These are phyloP conservation scores for Oryza punctata DNA, from an alignment of 176 grass and related monocot genomes.

Conservation along the genomic window DNA sequence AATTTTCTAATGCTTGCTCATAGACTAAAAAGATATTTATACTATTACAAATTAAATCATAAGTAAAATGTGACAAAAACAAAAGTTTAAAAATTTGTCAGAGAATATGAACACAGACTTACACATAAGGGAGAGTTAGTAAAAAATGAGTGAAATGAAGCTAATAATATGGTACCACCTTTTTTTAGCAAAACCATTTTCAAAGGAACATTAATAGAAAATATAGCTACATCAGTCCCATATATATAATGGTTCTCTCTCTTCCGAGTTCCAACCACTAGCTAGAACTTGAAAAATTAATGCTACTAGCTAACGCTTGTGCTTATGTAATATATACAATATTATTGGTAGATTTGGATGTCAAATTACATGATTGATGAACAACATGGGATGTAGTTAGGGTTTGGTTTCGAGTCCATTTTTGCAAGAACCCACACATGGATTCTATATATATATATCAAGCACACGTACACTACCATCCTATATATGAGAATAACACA, in stretches of 20 bases:
- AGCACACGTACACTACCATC: background rate
- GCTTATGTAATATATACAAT: background rate
- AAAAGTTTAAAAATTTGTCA: background rate
- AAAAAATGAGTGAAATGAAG: too few species aligned
- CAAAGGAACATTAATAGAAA: background rate
- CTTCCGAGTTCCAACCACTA: background rate
- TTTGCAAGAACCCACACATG: background rate
- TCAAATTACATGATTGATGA: background rate
- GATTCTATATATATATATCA: background rate
- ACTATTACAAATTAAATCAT: too few species aligned
- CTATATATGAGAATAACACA: background rate
- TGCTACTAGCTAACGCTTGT: background rate
- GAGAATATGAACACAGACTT: too few species aligned
- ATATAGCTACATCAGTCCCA: background rate
- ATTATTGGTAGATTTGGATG: background rate
- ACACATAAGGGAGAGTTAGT: too few species aligned
- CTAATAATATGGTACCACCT: too few species aligned
- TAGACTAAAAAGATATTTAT: too few species aligned
- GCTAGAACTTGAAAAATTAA: background rate
- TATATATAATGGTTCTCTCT: background rate
- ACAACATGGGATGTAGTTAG: background rate
- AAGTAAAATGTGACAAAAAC: background rate
- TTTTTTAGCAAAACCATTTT: background rate
- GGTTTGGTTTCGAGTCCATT: conserved; percentile 12
- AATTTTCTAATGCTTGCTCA: too few species aligned